These are phyloP conservation scores for Boletus edulis DNA, from an alignment of 768 basidiomycete genomes.

Conservation along the genomic window DNA sequence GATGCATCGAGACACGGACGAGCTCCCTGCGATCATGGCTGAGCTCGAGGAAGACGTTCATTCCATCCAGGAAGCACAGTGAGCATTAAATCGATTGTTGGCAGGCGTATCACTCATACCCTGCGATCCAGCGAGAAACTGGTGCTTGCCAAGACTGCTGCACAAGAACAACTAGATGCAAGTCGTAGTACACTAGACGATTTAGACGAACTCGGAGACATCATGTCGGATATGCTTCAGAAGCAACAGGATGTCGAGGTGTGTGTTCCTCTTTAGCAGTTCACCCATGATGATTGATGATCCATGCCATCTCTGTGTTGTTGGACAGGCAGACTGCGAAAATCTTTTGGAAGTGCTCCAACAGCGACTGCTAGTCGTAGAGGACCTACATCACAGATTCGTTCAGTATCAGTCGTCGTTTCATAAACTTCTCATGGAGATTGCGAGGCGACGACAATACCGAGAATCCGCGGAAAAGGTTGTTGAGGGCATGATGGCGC, in stretches of 20 bases:
- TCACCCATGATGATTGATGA: neutral
- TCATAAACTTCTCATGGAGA: conserved; percentile 69
- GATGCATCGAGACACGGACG: conserved; percentile 80
- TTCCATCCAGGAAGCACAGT: conserved; percentile 60
- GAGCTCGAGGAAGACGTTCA: conserved; percentile 62
- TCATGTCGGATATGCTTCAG: conserved; percentile 75
- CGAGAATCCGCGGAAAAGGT: conserved; percentile 63
- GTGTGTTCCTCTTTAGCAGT: conserved; percentile 1
- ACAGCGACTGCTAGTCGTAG: conserved; percentile 58
- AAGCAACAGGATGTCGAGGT: conserved; percentile 72
- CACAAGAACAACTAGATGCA: conserved; percentile 47
- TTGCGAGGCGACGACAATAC: conserved; percentile 65
- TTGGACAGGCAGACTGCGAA: conserved; percentile 46
- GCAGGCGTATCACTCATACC: neutral
- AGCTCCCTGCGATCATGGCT: conserved; percentile 68
- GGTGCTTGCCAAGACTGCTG: conserved; percentile 38
- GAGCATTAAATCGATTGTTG: conserved; percentile 22
- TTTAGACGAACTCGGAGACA: conserved; percentile 74
- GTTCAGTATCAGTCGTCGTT: conserved; percentile 72
- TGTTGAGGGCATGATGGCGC: conserved; percentile 61
- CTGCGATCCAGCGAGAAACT: conserved; percentile 49
- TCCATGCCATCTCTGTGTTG: neutral
- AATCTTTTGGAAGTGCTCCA: conserved; percentile 56
- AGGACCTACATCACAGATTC: conserved; percentile 64
- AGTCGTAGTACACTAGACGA: conserved; percentile 54